Conservation (phyloP, 805 yeast species). For the Yarrowia yakushimensis region DNA sequence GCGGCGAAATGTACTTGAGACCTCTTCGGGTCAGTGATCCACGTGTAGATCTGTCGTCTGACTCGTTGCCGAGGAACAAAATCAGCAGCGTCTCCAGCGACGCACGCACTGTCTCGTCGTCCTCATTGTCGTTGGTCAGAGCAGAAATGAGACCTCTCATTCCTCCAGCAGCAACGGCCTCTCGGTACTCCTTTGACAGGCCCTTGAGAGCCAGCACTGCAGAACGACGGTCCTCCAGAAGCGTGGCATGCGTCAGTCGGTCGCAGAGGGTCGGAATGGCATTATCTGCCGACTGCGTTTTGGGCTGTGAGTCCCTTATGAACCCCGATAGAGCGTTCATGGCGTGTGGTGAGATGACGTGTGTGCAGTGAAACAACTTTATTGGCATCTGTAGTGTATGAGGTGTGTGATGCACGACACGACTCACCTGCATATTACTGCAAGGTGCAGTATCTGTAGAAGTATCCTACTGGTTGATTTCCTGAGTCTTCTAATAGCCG, state of each 20-base stretch:
- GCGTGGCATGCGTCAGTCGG: slow-evolving; percentile 73
- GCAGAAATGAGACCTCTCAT: slow-evolving; percentile 67
- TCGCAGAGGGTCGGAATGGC: slow-evolving; percentile 88
- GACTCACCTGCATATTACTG: background rate
- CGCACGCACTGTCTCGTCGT: slow-evolving; percentile 69
- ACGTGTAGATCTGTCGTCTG: slow-evolving; percentile 31
- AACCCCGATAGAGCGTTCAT: slow-evolving; percentile 40
- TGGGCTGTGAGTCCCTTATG: slow-evolving; percentile 45
- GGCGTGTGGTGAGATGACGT: slow-evolving; percentile 21
- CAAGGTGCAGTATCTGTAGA: no score
- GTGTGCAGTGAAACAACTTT: background rate
- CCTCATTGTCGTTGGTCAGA: slow-evolving; percentile 62
- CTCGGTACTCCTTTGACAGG: slow-evolving; percentile 83
- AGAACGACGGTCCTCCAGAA: slow-evolving; percentile 81
- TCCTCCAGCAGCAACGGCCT: slow-evolving; percentile 84
- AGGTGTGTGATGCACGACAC: background rate
- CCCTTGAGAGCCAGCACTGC: slow-evolving; percentile 88
- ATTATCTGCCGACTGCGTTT: slow-evolving; percentile 63
- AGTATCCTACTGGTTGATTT: no score
- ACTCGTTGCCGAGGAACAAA: slow-evolving; percentile 66
- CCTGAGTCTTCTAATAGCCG: no score
- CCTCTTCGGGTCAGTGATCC: slow-evolving; percentile 23
- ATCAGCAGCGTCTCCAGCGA: slow-evolving; percentile 81
- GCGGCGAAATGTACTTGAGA: slow-evolving; percentile 60
- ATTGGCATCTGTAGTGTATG: background rate